These are phyloP conservation scores for Syncephalastrum sp. DNA, from an alignment of 371 early-diverging fungal species.

Conservation along the genomic window DNA sequence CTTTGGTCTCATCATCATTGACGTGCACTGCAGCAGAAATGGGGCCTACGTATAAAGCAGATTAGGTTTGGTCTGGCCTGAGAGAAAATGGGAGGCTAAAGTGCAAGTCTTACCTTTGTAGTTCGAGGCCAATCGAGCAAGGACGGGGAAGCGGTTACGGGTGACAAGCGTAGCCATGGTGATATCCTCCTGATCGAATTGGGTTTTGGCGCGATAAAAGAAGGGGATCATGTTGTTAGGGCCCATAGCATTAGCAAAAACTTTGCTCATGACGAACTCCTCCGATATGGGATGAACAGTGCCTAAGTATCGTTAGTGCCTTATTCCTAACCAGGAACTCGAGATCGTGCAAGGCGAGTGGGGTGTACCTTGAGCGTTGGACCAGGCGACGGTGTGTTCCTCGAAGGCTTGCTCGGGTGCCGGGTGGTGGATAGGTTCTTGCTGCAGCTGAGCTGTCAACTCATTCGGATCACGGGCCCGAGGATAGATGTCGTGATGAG, in stretches of 20 bases:
- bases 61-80: background rate
- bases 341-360: no score
- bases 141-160: conserved; percentile 52
- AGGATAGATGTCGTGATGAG: conserved; percentile 11
- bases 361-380: conserved; percentile 10
- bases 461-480: conserved; percentile 10
- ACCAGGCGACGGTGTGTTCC: conserved; percentile 20
- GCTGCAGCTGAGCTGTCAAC: background rate
- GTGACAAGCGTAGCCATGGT: conserved; percentile 65
- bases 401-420: conserved; percentile 7
- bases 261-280: conserved; percentile 56
- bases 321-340: no score
- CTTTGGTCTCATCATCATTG: conserved; percentile 53
- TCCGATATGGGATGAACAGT: conserved; percentile 36
- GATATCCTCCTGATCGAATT: conserved; percentile 56
- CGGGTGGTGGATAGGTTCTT: conserved; percentile 1
- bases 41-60: conserved; percentile 35
- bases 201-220: conserved; percentile 52
- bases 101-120: conserved; percentile 44
- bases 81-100: background rate
- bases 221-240: conserved; percentile 65
- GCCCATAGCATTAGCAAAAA: conserved; percentile 64
- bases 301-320: background rate
- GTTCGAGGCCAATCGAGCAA: conserved; percentile 55
- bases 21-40: conserved; percentile 69